A percentile compares a stretch with the other conserved stretches of the same genome.
Conservation (phyloP, 768 basidiomycete genomes). For the Agaricus bisporus region DNA sequence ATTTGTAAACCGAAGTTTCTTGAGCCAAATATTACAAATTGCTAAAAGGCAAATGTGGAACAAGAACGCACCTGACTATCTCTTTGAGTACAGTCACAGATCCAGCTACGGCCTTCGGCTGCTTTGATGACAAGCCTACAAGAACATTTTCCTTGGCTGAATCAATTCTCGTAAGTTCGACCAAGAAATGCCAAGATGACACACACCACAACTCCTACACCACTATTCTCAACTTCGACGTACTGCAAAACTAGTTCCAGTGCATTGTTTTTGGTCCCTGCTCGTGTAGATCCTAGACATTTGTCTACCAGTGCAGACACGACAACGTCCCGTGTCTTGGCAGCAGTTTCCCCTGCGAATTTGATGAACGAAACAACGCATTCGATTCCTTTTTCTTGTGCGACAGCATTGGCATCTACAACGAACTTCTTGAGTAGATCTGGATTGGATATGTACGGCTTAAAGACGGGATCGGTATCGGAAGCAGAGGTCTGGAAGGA, state of each 20-base stretch:
- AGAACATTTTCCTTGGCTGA: slow-evolving; percentile 62
- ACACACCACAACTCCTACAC: slow-evolving; percentile 84
- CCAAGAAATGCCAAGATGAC: slow-evolving; percentile 14
- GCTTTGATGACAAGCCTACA: slow-evolving; percentile 84
- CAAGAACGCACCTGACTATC: slow-evolving; percentile 61
- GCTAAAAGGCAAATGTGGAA: neutral
- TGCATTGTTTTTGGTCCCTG: slow-evolving; percentile 85
- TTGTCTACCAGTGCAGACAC: slow-evolving; percentile 95
- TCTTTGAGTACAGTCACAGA: slow-evolving; percentile 76
- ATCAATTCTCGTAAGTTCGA: slow-evolving; percentile 22
- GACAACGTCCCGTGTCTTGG: slow-evolving; percentile 73
- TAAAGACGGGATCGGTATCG: slow-evolving; percentile 92
- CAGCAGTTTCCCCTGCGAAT: slow-evolving; percentile 85
- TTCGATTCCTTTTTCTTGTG: slow-evolving; percentile 97
- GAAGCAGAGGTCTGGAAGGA: slow-evolving; percentile 85
- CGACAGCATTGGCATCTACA: slow-evolving; percentile 90
- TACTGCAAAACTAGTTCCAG: slow-evolving; percentile 84
- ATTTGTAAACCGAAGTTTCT: slow-evolving; percentile 78
- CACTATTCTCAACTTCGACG: slow-evolving; percentile 89
- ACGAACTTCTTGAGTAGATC: slow-evolving; percentile 82
- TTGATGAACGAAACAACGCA: slow-evolving; percentile 82
- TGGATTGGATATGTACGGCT: slow-evolving; percentile 74
- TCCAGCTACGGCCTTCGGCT: slow-evolving; percentile 89
- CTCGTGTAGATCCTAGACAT: slow-evolving; percentile 85
- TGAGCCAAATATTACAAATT: slow-evolving; percentile 10